Conservation (phyloP, 2,329 filamentous ascomycete genomes). For the Cladosporium sp. region DNA sequence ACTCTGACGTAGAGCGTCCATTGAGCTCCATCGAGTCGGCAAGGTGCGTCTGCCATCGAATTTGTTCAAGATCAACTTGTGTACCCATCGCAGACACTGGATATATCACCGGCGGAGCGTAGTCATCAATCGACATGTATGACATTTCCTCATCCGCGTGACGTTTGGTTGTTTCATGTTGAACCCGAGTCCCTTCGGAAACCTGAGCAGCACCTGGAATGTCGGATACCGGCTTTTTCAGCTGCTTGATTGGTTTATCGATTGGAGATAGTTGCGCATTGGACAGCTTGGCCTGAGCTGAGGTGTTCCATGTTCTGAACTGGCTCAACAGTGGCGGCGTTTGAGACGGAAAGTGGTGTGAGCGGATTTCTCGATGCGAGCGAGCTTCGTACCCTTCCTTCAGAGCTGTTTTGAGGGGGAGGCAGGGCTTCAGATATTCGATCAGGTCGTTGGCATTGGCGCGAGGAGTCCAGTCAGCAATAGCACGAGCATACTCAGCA, state of each 20-base stretch:
- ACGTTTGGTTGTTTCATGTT: not conserved
- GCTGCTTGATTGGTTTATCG: not conserved
- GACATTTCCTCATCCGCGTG: not conserved
- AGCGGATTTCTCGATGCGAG: slow-evolving; percentile 1
- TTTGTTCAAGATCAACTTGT: not conserved
- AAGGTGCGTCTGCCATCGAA: not conserved
- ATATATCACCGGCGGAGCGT: not conserved
- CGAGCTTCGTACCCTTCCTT: not conserved
- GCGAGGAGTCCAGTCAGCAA: slow-evolving; percentile 47
- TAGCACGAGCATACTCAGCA: slow-evolving; percentile 46
- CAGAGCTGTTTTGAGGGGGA: not conserved
- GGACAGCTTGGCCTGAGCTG: not conserved
- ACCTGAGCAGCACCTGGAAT: not conserved
- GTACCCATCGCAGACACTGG: not conserved
- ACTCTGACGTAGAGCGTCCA: no score
- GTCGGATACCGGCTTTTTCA: not conserved
- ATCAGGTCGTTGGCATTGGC: not conserved
- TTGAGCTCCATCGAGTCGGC: not conserved
- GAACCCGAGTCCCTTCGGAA: no score
- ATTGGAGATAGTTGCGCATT: not conserved
- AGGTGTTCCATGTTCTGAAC: not conserved
- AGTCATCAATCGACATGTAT: slow-evolving; percentile 4
- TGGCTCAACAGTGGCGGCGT: not conserved
- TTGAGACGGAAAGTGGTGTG: slow-evolving; percentile 2
- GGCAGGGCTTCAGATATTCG: not conserved